Base-by-base conservation (phyloP, 78 protist species). In the Diacronema lutheri region DNA sequence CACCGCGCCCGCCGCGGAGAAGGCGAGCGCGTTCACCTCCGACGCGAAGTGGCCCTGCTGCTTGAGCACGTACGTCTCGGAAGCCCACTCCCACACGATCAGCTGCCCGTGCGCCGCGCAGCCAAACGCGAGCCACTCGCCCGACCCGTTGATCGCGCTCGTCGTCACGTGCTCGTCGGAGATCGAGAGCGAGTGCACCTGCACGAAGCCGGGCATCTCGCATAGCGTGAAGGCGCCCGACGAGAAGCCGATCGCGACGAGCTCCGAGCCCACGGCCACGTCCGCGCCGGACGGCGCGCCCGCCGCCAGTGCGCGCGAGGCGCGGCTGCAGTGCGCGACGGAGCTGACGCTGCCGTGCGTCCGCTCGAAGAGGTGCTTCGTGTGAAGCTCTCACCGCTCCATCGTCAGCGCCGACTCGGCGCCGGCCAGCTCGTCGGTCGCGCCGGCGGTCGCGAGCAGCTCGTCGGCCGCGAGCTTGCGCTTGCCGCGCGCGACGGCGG, bases 11-110 rank as follows among this genome's bases (percentile, higher is more conserved):
- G 94, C 96, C 2, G 94, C 93, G 5, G 96, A 84, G 78, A 94
- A 97, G 29, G 93, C 94, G 56, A 96, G 44, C 37, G 87, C 26
- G 65, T 35, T 68, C 92, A 93, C 88, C 61, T 89, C 60, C 23
- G 86, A 90, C 50, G 77, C 60, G 73, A 57, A 37, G 90, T 96
- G 98, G 41, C 93, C 86, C 73, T 89, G 91, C 86, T 94, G 94
- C 65, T 84, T 87, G 69, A 94, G 81, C 12, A 94, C 83, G 64
- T 90, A 93, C 23, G 95, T 87, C 79, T 97, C 99, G 9, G 96
- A 84, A 65, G 86, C 84, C 99, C 99, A 97, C 68, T 97, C 99
- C 99, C 99, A 97, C 38, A 97, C 99, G 25, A 96, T 81, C 25
- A 97, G 90, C 84, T 95, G 97, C 0, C 97, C 97, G 21, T 86